These are phyloP conservation scores for Dioscorea cayenensis DNA, from an alignment of 116 monocot genomes.

Conservation along the genomic window DNA sequence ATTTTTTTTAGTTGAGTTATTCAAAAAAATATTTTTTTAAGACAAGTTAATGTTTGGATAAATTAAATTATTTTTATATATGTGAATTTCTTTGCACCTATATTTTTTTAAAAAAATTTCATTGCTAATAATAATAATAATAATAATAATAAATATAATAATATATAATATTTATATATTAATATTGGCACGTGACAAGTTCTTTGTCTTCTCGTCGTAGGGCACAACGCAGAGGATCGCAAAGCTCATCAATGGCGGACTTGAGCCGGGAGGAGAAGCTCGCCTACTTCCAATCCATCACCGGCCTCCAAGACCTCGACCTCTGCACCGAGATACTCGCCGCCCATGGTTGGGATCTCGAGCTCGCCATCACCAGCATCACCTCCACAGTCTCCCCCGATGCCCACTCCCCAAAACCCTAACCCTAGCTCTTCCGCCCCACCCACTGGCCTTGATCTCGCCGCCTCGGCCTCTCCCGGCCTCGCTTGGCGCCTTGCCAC, in stretches of 20 bases:
- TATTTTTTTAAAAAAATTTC: no score
- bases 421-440: neutral
- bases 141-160: no score
- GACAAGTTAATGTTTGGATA: no score
- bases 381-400: slow-evolving; percentile 22
- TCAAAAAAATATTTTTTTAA: no score
- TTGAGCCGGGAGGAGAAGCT: slow-evolving; percentile 37
- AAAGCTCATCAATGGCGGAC: slow-evolving; percentile 40
- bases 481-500: slow-evolving; percentile 69
- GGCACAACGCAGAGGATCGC: neutral
- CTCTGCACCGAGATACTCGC: slow-evolving; percentile 85
- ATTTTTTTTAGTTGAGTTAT: no score
- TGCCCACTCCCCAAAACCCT: slow-evolving; percentile 4
- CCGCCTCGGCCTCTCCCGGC: slow-evolving; percentile 7
- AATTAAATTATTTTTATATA: no score
- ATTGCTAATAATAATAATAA: no score
- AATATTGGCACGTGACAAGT: no score
- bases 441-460: neutral
- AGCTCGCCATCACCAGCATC: slow-evolving; percentile 83
- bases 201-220: no score
- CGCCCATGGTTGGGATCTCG: slow-evolving; percentile 92
- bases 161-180: no score
- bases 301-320: slow-evolving; percentile 74
- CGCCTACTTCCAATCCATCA: slow-evolving; percentile 84
- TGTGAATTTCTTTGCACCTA: no score